Evolutionary conservation across 345 rosid species (phyloP).

Genomic region (Aurinia saxatilis): DNA sequence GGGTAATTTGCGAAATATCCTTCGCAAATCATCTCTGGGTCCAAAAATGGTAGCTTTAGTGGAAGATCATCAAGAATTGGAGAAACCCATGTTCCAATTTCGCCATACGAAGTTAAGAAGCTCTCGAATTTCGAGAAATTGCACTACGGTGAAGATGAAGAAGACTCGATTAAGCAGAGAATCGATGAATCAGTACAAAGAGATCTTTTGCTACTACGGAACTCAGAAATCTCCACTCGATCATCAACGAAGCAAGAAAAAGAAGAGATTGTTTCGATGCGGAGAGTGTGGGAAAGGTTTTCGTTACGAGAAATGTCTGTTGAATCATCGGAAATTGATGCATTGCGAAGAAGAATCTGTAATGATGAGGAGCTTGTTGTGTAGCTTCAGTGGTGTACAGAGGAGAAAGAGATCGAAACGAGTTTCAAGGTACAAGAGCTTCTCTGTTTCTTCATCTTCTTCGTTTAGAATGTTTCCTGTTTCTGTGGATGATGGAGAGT

Average conservation of each 20-base stretch:
- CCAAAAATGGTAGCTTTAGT: neutral
- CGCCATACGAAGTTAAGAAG: neutral
- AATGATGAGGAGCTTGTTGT: neutral
- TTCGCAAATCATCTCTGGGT: neutral
- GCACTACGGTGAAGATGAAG: neutral
- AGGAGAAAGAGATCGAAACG: slow-evolving; percentile 5
- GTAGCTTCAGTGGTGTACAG: neutral
- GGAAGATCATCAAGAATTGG: slow-evolving; percentile 1
- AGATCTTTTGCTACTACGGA: slow-evolving; percentile 30
- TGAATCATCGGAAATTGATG: neutral
- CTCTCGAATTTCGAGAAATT: neutral
- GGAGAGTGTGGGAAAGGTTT: slow-evolving; percentile 34
- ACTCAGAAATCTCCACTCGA: slow-evolving; percentile 49
- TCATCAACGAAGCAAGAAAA: neutral
- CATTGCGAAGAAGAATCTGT: neutral
- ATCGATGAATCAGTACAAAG: neutral
- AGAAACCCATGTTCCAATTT: neutral
- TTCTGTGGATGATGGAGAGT: neutral
- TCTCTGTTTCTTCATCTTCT: neutral
- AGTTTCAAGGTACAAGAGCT: slow-evolving; percentile 6
- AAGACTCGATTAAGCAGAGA: slow-evolving; percentile 11
- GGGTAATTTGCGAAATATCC: neutral
- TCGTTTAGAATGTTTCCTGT: neutral
- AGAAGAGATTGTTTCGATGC: slow-evolving; percentile 17
- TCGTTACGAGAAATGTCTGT: slow-evolving; percentile 1